Evolutionary conservation across 345 rosid genomes (phyloP), one percentile per base, ranked within the genome.

Genomic region (Leavenworthia alabamica): DNA sequence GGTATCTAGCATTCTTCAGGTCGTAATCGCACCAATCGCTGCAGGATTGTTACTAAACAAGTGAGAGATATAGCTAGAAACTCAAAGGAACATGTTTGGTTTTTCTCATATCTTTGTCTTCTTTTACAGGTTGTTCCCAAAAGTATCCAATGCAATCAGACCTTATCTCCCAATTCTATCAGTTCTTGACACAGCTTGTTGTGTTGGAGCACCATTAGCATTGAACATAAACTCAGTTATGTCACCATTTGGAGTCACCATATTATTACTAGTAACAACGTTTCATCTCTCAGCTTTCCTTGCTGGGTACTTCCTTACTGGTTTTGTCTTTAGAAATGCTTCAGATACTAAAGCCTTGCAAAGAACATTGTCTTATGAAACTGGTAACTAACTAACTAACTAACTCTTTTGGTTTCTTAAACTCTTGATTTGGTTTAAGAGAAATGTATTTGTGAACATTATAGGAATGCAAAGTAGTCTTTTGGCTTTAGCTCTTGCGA

Each of bases 391-490:
- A 22, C 29, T 44, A n/a, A n/a, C n/a, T n/a, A n/a, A n/a, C n/a
- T n/a, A n/a, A n/a, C n/a, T n/a, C n/a, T n/a, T n/a, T n/a, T n/a
- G n/a, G n/a, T n/a, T n/a, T n/a, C n/a, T n/a, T n/a, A n/a, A n/a
- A n/a, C n/a, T n/a, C n/a, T n/a, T n/a, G n/a, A n/a, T n/a, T n/a
- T n/a, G n/a, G n/a, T n/a, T n/a, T n/a, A n/a, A n/a, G n/a, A n/a
- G n/a, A n/a, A n/a, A n/a, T n/a, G 43, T 74, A 15, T 32, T 41
- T 46, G 41, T 37, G 29, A 29, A 47, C 13, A 67, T 56, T 55
- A 39, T 74, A 91, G 98, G 98, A 53, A 92, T 92, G 98, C 98
- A 92, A 72, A 92, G 98, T 79, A 92, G 98, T 67, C 98, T 89
- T 69, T 66, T 89, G 42, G 98, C 95, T 24, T 87, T 92, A 27